These are phyloP conservation scores for Artomyces pyxidatus DNA, from an alignment of 768 basidiomycete genomes.

Conservation along the genomic window DNA sequence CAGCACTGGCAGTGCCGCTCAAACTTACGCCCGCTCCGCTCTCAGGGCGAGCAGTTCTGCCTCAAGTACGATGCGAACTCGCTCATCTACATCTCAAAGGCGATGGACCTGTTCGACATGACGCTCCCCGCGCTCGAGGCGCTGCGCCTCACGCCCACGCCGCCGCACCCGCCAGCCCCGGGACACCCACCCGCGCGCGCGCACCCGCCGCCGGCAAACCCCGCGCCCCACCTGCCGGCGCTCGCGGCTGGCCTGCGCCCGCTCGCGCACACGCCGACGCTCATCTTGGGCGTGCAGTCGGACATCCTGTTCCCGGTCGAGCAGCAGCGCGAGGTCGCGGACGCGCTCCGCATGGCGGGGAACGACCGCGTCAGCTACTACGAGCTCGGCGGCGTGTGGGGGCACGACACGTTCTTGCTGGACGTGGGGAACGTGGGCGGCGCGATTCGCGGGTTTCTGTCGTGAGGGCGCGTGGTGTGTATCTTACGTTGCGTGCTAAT, in stretches of 20 bases:
- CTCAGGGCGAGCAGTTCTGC: slow-evolving; percentile 95
- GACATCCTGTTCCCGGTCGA: slow-evolving; percentile 97
- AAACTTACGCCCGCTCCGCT: no score
- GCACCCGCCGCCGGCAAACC: slow-evolving; percentile 64
- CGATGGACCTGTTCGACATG: slow-evolving; percentile 99
- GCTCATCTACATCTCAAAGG: slow-evolving; percentile 96
- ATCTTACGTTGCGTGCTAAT: background rate
- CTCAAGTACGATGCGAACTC: slow-evolving; percentile 99
- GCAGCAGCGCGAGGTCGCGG: slow-evolving; percentile 91
- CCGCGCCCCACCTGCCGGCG: slow-evolving; percentile 65
- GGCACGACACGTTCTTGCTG: slow-evolving; percentile 95
- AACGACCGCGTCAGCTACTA: slow-evolving; percentile 90
- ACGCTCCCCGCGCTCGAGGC: slow-evolving; percentile 65
- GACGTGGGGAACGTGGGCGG: slow-evolving; percentile 88
- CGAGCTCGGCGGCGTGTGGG: slow-evolving; percentile 98
- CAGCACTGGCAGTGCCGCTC: background rate
- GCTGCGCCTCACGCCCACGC: slow-evolving; percentile 29
- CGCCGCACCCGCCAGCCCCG: slow-evolving; percentile 15
- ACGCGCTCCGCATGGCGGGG: slow-evolving; percentile 85
- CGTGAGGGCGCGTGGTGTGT: slow-evolving; percentile 22
- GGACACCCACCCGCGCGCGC: slow-evolving; percentile 50
- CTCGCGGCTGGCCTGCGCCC: slow-evolving; percentile 75
- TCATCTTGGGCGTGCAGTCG: slow-evolving; percentile 91
- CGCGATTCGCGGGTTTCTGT: slow-evolving; percentile 84
- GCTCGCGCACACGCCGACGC: slow-evolving; percentile 65